These are phyloP conservation scores for Didymella keratinophila DNA, from an alignment of 2,329 filamentous ascomycete species.

Conservation along the genomic window DNA sequence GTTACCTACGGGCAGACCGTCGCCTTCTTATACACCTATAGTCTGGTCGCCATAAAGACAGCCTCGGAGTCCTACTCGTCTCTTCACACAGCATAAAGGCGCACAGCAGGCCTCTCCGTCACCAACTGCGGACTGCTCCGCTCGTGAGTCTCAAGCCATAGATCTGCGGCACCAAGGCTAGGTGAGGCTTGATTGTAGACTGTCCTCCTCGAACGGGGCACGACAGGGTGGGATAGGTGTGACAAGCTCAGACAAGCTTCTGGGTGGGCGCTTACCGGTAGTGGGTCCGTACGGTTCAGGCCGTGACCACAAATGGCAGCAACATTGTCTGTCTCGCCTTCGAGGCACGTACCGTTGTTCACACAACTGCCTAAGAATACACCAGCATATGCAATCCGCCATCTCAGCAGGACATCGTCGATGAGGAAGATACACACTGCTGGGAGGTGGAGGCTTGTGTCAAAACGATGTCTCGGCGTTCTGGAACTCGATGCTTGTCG, in stretches of 20 bases:
- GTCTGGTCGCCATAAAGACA: background rate
- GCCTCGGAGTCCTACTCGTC: background rate
- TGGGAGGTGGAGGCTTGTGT: background rate
- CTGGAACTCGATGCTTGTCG: background rate
- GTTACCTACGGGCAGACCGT: background rate
- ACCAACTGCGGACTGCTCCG: conserved; percentile 3
- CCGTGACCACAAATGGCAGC: background rate
- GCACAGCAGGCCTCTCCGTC: background rate
- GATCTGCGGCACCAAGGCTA: conserved; percentile 16
- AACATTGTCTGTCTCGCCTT: background rate
- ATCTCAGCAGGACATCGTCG: background rate
- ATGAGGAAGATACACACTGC: background rate
- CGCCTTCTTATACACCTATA: background rate
- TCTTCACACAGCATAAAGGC: conserved; percentile 4
- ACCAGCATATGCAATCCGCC: background rate
- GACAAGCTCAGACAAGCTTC: conserved; percentile 19
- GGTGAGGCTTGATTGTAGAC: conserved; percentile 5
- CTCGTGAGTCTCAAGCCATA: conserved; percentile 15
- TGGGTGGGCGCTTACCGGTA: conserved; percentile 4
- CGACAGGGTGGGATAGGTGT: conserved; percentile 1
- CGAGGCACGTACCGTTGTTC: background rate
- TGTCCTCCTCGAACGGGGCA: background rate
- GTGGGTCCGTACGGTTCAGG: conserved; percentile 1
- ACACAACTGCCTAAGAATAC: no score
- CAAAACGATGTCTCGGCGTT: conserved; percentile 7